Percentiles rank a stretch among this genome's conserved stretches.
Conservation (phyloP, 225 moss, liverwort and hornwort genomes). For the Polytrichum commune region DNA sequence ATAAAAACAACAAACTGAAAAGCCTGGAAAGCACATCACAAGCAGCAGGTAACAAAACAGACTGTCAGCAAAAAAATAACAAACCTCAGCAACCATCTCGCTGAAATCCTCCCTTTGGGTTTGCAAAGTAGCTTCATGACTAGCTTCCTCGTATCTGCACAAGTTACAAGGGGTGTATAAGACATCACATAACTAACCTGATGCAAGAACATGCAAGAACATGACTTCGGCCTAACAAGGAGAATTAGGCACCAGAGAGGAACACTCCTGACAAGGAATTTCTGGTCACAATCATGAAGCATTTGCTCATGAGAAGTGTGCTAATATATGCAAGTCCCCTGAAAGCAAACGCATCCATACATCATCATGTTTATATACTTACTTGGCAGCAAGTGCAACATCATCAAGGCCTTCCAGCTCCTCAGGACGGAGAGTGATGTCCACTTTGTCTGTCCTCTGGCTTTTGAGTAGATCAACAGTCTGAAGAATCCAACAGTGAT, state of each 20-base stretch:
- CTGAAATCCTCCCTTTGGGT: constrained; percentile 96
- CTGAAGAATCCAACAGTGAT: not conserved
- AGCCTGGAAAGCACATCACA: not conserved
- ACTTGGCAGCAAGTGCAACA: constrained; percentile 98
- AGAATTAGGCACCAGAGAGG: no score
- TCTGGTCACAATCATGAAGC: no score
- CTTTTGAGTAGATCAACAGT: constrained; percentile 94
- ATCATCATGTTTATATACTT: constrained; percentile 21
- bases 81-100: constrained; percentile 93
- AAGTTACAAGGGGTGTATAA: no score
- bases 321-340: no score
- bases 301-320: no score
- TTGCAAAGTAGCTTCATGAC: constrained; percentile 86
- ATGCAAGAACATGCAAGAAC: no score
- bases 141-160: constrained; percentile 91
- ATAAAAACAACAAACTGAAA: not conserved
- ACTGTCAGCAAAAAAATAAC: not conserved
- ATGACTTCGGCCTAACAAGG: no score
- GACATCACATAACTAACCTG: no score
- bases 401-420: constrained; percentile 98
- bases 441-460: constrained; percentile 99
- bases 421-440: constrained; percentile 96
- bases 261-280: no score
- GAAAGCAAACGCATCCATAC: no score
- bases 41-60: not conserved